phyloP scores from a whole-genome alignment of 169 alveolate genomes.

The Miamiensis avidus region DNA sequence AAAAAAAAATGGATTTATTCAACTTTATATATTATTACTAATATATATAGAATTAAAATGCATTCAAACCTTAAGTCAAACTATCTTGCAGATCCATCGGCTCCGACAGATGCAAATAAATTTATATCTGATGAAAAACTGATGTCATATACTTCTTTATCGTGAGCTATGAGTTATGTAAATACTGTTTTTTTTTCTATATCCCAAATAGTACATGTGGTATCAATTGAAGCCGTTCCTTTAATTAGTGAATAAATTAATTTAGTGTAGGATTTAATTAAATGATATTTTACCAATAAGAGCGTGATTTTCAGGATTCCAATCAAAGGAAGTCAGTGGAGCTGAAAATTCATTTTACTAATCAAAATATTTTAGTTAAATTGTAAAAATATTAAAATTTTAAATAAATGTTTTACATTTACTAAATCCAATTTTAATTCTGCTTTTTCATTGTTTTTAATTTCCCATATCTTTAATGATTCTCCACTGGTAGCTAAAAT shows the following conservation, averaged over 20 bases:
- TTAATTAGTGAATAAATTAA: too few relatives aligned
- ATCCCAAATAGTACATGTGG: constrained; percentile 93
- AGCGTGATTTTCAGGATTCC: constrained; percentile 73
- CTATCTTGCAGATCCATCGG: constrained; percentile 84
- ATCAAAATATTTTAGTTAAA: neutral
- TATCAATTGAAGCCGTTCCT: constrained; percentile 87
- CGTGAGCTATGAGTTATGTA: constrained; percentile 91
- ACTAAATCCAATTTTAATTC: constrained; percentile 28
- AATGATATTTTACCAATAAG: constrained; percentile 48
- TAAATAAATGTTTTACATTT: constrained; percentile 20
- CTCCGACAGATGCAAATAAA: constrained; percentile 85
- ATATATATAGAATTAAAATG: neutral
- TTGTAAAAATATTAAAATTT: neutral
- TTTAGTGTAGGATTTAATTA: neutral
- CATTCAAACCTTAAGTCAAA: constrained; percentile 72
- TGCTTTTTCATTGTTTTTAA: constrained; percentile 45
- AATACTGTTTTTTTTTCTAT: constrained; percentile 77
- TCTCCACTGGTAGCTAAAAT: constrained; percentile 83
- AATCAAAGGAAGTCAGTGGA: constrained; percentile 89
- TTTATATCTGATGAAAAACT: constrained; percentile 79
- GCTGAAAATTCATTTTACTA: constrained; percentile 77
- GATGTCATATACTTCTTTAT: constrained; percentile 91
- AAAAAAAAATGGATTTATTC: too few relatives aligned
- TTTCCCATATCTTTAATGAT: constrained; percentile 72
- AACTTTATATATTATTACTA: neutral